Conservation (phyloP, 768 basidiomycete genomes). For the Dentipellis fragilis region DNA sequence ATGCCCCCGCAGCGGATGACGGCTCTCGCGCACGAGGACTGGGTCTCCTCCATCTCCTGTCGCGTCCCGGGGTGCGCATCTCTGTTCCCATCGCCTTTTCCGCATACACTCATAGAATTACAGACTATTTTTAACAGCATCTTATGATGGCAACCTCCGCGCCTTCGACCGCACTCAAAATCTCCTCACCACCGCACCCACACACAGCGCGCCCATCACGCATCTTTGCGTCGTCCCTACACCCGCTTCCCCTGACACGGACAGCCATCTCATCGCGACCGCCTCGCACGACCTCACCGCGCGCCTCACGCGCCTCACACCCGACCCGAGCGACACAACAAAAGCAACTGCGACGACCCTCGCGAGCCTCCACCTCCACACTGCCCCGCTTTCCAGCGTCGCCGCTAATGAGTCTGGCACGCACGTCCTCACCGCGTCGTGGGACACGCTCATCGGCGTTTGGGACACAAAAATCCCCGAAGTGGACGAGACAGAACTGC, state of each 20-base stretch:
- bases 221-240: slow-evolving; percentile 47
- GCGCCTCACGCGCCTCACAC: slow-evolving; percentile 33
- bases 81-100: slow-evolving; percentile 5
- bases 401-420: slow-evolving; percentile 42
- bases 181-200: slow-evolving; percentile 33
- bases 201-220: slow-evolving; percentile 61
- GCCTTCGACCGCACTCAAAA: slow-evolving; percentile 64
- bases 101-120: slow-evolving; percentile 1
- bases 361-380: slow-evolving; percentile 77
- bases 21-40: slow-evolving; percentile 80
- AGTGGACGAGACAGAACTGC: slow-evolving; percentile 49
- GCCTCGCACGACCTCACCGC: slow-evolving; percentile 77
- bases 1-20: slow-evolving; percentile 32
- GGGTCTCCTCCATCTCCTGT: slow-evolving; percentile 80
- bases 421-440: slow-evolving; percentile 72
- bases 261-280: slow-evolving; percentile 41
- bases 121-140: slow-evolving; percentile 67
- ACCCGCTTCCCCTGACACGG: slow-evolving; percentile 16
- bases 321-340: not conserved
- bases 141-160: slow-evolving; percentile 73
- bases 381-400: slow-evolving; percentile 68
- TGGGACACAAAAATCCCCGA: slow-evolving; percentile 62
- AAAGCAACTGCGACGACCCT: slow-evolving; percentile 21
- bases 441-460: slow-evolving; percentile 80
- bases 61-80: slow-evolving; percentile 37